These are phyloP conservation scores for Punica granatum DNA, from an alignment of 345 rosid species.

Conservation along the genomic window DNA sequence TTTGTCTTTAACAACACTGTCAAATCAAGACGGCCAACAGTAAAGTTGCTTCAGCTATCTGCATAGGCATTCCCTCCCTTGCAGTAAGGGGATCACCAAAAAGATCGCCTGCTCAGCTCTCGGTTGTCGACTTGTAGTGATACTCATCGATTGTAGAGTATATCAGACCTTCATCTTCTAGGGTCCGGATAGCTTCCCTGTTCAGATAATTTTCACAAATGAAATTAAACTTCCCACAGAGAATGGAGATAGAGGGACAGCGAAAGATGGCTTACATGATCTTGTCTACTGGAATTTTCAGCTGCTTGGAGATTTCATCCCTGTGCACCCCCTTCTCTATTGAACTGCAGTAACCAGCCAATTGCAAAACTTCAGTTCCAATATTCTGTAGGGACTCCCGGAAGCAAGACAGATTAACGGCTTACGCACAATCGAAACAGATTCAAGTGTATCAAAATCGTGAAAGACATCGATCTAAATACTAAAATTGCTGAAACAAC, in stretches of 20 bases:
- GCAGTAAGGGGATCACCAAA: background rate
- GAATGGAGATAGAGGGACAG: background rate
- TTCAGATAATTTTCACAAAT: background rate
- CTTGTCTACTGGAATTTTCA: constrained; percentile 71
- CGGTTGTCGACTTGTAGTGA: constrained; percentile 77
- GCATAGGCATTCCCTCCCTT: no score
- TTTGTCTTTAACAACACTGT: background rate
- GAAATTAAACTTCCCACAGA: background rate
- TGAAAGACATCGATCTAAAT: background rate
- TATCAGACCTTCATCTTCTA: constrained; percentile 84
- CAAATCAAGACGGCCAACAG: background rate
- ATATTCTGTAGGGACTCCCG: no score
- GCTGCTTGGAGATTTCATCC: constrained; percentile 61
- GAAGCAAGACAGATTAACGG: background rate
- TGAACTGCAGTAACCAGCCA: constrained; percentile 34
- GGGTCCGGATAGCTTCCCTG: constrained; percentile 66
- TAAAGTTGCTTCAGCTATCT: background rate
- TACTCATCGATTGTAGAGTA: constrained; percentile 94
- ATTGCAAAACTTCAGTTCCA: background rate
- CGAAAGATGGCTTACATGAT: constrained; percentile 46
- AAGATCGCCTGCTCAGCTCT: constrained; percentile 5
- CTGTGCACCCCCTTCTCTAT: constrained; percentile 74
- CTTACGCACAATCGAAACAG: background rate
- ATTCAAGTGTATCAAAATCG: background rate
- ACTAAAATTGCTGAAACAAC: background rate